Base-by-base conservation (phyloP, 768 basidiomycete genomes). In the Gelatoporia subvermispora region DNA sequence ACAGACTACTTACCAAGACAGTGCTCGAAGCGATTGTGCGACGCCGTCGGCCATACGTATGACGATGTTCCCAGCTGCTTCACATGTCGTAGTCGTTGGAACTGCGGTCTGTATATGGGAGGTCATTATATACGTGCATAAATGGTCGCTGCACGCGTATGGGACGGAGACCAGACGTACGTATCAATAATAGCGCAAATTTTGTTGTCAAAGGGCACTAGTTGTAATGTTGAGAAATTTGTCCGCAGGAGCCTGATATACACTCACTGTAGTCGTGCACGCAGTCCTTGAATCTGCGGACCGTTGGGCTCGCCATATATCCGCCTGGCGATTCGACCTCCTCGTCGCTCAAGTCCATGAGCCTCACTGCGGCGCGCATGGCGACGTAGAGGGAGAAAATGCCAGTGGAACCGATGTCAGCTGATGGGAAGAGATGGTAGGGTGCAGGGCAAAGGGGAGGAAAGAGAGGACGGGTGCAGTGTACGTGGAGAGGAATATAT, bases 11-110 rank as follows among this genome's bases (percentile, higher is more conserved):
- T 43, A 85, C 89, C 89, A n/a, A 93, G 68, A 52, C 77, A 84
- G 59, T 93, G 89, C 55, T 92, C 89, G 55, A 93, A 91, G 0
- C 90, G 78, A 49, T 82, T 90, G 57, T 92, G 90, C 0, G 84
- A 76, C 0, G 85, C 90, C 2, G 85, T 78, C 0, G 84, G 80
- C 78, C 85, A 92, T 23, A 92, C 85, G 52, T 77, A 80, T 54
- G 80, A 83, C 0, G 85, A 77, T 4, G 84, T 79, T 0, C 90
- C 90, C 8, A 93, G 79, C 59, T 93, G 90, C 53, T 91, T 90
- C 57, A 93, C 76, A 47, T 76, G 65, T 25, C 89, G 74, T 39
- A 93, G 71, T 2, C 90, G 76, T 57, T 93, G 90, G 57, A 92
- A 91, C 41, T 88, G 82, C 48, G 71, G 74, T 8, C 85, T 88